A percentile compares a stretch with the other conserved stretches of the same genome.
phyloP scores from a whole-genome alignment of 139 green algal genomes.

The Microglena sp. region DNA sequence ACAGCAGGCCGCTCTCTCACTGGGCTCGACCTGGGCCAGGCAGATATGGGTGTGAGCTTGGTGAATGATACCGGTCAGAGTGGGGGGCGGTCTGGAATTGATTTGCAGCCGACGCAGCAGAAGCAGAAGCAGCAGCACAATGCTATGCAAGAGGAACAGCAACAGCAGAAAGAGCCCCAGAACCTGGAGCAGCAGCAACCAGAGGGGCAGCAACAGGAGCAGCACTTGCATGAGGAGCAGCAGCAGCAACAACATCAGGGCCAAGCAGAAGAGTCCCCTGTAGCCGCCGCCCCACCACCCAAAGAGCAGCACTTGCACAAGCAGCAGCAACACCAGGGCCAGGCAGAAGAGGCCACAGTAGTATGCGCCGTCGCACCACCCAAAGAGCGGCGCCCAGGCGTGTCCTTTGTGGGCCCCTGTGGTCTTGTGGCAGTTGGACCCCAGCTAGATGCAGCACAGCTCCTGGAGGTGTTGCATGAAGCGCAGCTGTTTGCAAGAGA shows the following conservation, averaged over 20 bases:
- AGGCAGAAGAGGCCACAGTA: too few relatives aligned
- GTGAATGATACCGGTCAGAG: slow-evolving; percentile 7
- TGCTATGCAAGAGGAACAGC: background rate
- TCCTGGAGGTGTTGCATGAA: slow-evolving; percentile 41
- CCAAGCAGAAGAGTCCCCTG: slow-evolving; percentile 3
- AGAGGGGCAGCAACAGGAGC: background rate
- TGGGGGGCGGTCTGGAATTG: background rate
- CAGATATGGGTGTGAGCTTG: too few relatives aligned
- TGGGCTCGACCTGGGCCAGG: too few relatives aligned
- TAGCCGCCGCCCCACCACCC: background rate
- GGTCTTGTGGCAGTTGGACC: slow-evolving; percentile 33
- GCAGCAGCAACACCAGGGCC: slow-evolving; percentile 15
- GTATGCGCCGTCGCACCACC: background rate
- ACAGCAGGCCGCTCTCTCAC: too few relatives aligned
- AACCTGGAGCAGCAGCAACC: slow-evolving; percentile 1
- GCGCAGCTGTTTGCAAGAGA: slow-evolving; percentile 54
- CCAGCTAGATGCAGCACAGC: background rate
- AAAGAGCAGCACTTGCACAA: slow-evolving; percentile 8
- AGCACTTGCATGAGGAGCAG: slow-evolving; percentile 11
- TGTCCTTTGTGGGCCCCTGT: slow-evolving; percentile 32
- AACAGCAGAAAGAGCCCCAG: background rate
- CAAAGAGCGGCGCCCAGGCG: background rate
- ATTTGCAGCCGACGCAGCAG: background rate
- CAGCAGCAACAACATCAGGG: slow-evolving; percentile 6
- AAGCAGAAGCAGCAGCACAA: slow-evolving; percentile 9